phyloP scores from a whole-genome alignment of 495 filamentous ascomycete species.

The Penicillium mononematosum region DNA sequence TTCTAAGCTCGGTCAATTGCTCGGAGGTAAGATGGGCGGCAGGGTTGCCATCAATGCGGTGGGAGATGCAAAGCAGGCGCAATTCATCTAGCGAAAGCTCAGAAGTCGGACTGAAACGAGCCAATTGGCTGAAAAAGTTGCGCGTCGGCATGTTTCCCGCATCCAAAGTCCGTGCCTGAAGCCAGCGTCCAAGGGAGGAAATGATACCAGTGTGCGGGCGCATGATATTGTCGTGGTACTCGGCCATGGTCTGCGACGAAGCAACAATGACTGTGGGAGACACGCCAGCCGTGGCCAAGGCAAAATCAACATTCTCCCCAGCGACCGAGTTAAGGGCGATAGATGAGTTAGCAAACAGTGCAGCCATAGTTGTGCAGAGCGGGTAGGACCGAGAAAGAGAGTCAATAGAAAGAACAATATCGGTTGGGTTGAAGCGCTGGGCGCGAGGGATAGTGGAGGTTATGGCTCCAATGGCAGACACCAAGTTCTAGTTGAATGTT shows the following conservation, averaged over 20 bases:
- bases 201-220: conserved; percentile 49
- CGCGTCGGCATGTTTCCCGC: conserved; percentile 63
- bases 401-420: conserved; percentile 87
- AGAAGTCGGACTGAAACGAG: conserved; percentile 58
- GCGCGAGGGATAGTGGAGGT: conserved; percentile 67
- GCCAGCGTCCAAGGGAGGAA: conserved; percentile 62
- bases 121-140: conserved; percentile 41
- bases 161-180: conserved; percentile 65
- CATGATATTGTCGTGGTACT: conserved; percentile 59
- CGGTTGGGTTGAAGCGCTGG: conserved; percentile 68
- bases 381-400: conserved; percentile 76
- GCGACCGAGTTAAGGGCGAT: conserved; percentile 88
- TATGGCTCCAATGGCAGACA: conserved; percentile 76
- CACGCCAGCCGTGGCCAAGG: conserved; percentile 66
- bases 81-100: conserved; percentile 70
- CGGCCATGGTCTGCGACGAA: conserved; percentile 67
- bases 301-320: conserved; percentile 64
- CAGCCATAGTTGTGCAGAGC: conserved; percentile 75
- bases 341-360: conserved; percentile 78
- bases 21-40: conserved; percentile 55
- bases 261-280: conserved; percentile 82
- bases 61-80: conserved; percentile 51
- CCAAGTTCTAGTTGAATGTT: conserved; percentile 58
- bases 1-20: conserved; percentile 72
- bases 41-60: conserved; percentile 35